Percentiles rank a stretch among this genome's conserved stretches.
Conservation (phyloP, 768 basidiomycete genomes). For the Filobasidium wieringae region DNA sequence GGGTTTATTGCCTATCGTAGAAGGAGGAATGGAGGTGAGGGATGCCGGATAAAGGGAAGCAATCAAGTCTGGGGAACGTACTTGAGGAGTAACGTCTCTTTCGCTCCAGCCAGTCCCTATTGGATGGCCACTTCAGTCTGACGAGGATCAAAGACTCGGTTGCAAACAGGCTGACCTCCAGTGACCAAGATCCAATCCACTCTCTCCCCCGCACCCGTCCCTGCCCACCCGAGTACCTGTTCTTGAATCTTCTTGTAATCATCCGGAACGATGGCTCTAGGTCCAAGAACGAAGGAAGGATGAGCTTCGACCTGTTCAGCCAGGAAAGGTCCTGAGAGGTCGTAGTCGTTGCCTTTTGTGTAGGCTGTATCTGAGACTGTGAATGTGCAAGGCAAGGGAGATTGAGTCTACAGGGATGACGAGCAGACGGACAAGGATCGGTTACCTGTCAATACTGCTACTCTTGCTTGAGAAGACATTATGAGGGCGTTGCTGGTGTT, state of each 20-base stretch:
- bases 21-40: slow-evolving; percentile 13
- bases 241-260: slow-evolving; percentile 48
- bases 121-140: not conserved
- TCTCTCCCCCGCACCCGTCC: slow-evolving; percentile 31
- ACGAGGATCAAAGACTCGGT: not conserved
- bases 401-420: too few species aligned
- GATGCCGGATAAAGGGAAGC: not conserved
- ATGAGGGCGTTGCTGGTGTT: not conserved
- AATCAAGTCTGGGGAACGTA: slow-evolving; percentile 25
- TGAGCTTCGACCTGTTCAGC: not conserved
- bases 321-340: slow-evolving; percentile 10
- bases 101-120: slow-evolving; percentile 61
- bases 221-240: slow-evolving; percentile 45
- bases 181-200: slow-evolving; percentile 69
- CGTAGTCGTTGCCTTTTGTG: slow-evolving; percentile 2
- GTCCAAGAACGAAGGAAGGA: slow-evolving; percentile 1
- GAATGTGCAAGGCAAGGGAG: not conserved
- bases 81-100: slow-evolving; percentile 75
- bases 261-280: slow-evolving; percentile 52
- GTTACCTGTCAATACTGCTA: not conserved
- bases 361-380: slow-evolving; percentile 10
- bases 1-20: slow-evolving; percentile 40
- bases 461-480: not conserved
- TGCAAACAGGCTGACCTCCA: slow-evolving; percentile 46
- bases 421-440: too few species aligned